Evolutionary conservation across 306 rosid genomes (phyloP).

Genomic region (Castanea crenata): DNA sequence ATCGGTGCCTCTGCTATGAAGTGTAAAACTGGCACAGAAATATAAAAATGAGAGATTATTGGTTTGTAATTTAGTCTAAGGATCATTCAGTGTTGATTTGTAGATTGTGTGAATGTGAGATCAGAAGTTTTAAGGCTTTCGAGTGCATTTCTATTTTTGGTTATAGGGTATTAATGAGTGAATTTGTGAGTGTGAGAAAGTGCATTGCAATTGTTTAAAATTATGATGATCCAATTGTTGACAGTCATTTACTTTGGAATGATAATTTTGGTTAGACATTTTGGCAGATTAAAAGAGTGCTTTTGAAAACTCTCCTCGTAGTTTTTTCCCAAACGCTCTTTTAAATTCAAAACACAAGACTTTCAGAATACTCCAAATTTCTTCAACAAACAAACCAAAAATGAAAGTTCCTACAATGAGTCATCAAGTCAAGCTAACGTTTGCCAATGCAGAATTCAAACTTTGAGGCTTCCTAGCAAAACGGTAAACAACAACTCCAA

Average conservation of each 20-base stretch:
- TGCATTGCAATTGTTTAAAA: neutral
- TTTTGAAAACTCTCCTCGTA: too few species aligned
- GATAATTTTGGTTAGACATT: too few species aligned
- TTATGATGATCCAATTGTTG: too few species aligned
- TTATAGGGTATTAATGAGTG: neutral
- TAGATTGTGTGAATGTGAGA: neutral
- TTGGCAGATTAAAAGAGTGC: too few species aligned
- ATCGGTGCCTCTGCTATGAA: neutral
- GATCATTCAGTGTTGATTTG: neutral
- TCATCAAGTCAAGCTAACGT: neutral
- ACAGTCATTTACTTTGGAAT: too few species aligned
- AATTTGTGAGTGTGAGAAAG: neutral
- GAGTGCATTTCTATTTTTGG: neutral
- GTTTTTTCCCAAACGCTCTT: too few species aligned
- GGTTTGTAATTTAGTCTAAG: neutral
- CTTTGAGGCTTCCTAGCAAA: slow-evolving; percentile 35
- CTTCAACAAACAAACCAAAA: neutral
- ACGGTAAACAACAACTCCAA: slow-evolving; percentile 72
- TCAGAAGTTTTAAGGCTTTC: neutral
- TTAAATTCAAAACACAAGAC: too few species aligned
- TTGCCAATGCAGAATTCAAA: neutral
- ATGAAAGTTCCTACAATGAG: neutral
- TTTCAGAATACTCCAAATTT: neutral
- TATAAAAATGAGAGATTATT: neutral
- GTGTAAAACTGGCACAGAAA: neutral